Conservation (phyloP, 2,329 filamentous ascomycete genomes). For the Botryotinia calthae region DNA sequence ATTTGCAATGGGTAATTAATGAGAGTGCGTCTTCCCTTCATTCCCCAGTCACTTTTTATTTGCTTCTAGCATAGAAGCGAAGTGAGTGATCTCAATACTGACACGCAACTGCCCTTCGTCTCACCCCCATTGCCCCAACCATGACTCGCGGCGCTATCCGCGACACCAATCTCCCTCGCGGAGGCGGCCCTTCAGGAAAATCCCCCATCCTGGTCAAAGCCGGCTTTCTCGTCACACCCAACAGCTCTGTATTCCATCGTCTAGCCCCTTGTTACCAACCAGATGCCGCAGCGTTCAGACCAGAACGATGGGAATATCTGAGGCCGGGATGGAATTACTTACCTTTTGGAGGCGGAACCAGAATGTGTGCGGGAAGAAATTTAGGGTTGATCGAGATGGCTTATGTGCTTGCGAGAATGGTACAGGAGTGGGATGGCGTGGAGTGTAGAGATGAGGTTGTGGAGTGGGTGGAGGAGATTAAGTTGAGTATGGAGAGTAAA, state of each 20-base stretch:
- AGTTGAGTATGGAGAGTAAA: neutral
- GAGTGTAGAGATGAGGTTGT: neutral
- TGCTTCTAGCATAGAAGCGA: no score
- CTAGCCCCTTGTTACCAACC: conserved; percentile 40
- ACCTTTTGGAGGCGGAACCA: conserved; percentile 67
- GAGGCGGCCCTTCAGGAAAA: conserved; percentile 33
- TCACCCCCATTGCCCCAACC: neutral
- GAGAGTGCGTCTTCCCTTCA: neutral
- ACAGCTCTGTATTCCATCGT: conserved; percentile 39
- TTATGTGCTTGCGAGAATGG: conserved; percentile 16
- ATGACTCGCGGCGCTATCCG: conserved; percentile 21
- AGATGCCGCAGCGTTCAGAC: conserved; percentile 41
- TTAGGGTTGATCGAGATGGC: conserved; percentile 15
- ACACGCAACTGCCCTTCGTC: neutral
- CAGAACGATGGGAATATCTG: conserved; percentile 42
- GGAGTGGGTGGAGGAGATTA: conserved; percentile 12
- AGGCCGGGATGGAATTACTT: conserved; percentile 49
- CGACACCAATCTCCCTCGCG: conserved; percentile 32
- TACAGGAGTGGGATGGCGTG: conserved; percentile 43
- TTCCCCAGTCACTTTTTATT: no score
- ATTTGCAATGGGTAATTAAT: neutral
- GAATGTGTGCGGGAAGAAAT: conserved; percentile 61
- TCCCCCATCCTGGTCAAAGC: conserved; percentile 31
- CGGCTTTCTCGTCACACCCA: conserved; percentile 22
- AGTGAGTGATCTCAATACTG: no score